phyloP scores from a whole-genome alignment of 2,329 filamentous ascomycete species.

The Sphaerulina vaccinii region DNA sequence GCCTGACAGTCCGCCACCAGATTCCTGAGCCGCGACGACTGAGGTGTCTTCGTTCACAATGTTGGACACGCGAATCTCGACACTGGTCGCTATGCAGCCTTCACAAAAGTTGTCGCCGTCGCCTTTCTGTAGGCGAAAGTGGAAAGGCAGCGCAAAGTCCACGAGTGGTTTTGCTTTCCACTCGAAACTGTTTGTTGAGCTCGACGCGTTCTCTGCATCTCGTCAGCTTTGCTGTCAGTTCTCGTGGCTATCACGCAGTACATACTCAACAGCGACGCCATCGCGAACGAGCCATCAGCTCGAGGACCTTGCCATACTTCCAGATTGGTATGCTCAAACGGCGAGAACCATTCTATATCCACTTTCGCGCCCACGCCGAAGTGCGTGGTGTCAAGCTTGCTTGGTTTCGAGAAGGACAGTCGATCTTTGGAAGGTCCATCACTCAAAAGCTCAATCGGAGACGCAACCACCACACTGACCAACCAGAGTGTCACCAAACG shows the following conservation, averaged over 20 bases:
- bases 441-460: neutral
- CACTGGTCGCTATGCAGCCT: slow-evolving; percentile 15
- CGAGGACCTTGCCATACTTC: slow-evolving; percentile 18
- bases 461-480: neutral
- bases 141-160: slow-evolving; percentile 6
- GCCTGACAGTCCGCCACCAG: neutral
- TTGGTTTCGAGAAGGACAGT: neutral
- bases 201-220: slow-evolving; percentile 7
- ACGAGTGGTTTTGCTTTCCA: slow-evolving; percentile 18
- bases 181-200: slow-evolving; percentile 9
- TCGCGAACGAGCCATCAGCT: slow-evolving; percentile 11
- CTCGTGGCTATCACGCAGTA: neutral
- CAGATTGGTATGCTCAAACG: slow-evolving; percentile 15
- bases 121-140: slow-evolving; percentile 24
- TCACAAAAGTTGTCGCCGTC: slow-evolving; percentile 20
- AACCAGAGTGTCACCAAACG: neutral
- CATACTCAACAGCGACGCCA: slow-evolving; percentile 11
- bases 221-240: neutral
- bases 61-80: slow-evolving; percentile 6
- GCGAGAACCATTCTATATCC: slow-evolving; percentile 9
- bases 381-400: slow-evolving; percentile 8
- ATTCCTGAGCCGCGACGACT: slow-evolving; percentile 1
- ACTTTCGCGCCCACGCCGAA: slow-evolving; percentile 10
- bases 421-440: neutral
- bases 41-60: neutral